Percentiles rank a stretch among this genome's conserved stretches.
These are phyloP conservation scores for Hyphopichia homilentoma DNA, from an alignment of 805 yeast genomes.

Conservation along the genomic window DNA sequence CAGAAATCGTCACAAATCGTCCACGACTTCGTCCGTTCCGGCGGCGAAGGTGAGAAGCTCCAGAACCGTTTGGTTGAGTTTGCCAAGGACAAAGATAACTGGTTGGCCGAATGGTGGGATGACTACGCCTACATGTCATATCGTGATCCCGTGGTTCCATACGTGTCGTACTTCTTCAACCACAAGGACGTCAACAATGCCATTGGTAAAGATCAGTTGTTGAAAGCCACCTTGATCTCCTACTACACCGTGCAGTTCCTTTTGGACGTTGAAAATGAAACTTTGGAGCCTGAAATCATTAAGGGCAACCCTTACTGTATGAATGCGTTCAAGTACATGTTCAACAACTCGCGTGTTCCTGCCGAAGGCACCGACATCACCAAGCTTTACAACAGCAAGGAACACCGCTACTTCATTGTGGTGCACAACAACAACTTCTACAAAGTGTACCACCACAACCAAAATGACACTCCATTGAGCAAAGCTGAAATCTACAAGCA, in stretches of 20 bases:
- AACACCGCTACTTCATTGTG: conserved; percentile 68
- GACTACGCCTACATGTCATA: conserved; percentile 86
- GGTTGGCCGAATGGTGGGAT: conserved; percentile 94
- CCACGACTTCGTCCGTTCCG: conserved; percentile 57
- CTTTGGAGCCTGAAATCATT: conserved; percentile 75
- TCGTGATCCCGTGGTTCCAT: conserved; percentile 93
- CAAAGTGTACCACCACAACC: conserved; percentile 60
- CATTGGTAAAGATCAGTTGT: conserved; percentile 60
- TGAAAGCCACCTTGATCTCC: conserved; percentile 74
- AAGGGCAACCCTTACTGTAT: conserved; percentile 86
- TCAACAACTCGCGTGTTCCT: conserved; percentile 87
- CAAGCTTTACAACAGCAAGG: conserved; percentile 43
- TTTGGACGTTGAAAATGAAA: conserved; percentile 61
- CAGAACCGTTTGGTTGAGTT: conserved; percentile 62
- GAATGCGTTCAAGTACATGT: conserved; percentile 90
- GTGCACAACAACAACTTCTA: conserved; percentile 75
- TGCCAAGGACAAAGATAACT: conserved; percentile 66
- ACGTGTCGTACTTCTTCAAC: conserved; percentile 83
- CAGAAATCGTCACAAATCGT: conserved; percentile 52
- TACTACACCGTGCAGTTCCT: conserved; percentile 66
- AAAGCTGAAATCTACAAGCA: conserved; percentile 53
- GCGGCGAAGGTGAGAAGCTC: conserved; percentile 63
- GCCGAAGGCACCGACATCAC: conserved; percentile 59
- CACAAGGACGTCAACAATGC: conserved; percentile 65
- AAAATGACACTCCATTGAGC: conserved; percentile 40